Base-by-base conservation (phyloP, 768 basidiomycete species). In the Boletus reticulatus region DNA sequence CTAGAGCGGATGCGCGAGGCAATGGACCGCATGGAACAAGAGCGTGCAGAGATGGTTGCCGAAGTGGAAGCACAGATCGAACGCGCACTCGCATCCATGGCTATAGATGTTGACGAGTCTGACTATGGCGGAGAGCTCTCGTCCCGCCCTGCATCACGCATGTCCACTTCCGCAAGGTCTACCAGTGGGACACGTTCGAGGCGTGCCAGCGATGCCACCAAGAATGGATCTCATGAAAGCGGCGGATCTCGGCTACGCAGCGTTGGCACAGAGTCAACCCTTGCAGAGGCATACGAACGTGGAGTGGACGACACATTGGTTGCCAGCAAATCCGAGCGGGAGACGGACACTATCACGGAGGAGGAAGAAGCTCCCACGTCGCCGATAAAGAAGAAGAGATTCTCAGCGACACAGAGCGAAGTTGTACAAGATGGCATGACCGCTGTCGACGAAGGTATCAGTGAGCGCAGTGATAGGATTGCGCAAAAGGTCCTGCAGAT, bases 51-150 rank as follows among this genome's bases (percentile, higher is more conserved):
- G 65, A 91, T 92, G 92, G 87, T 94, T 41, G 90, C 89, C n/a
- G 92, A 94, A 73, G 91, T 94, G 22, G 92, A 94, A 67, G 89
- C 88, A 27, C 92, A 94, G 75, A 94, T 94, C 63, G 92, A 93
- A 71, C 81, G 88, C 53, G 92, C 92, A 1, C 78, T 94, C 48
- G 87, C 83, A 27, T 88, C 88, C 24, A 92, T 94, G 90, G 85
- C 87, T 24, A 87, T 92, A 56, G 88, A 86, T 60, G 77, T 88
- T 50, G 70, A 71, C 5, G 88, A 89, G 51, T 90, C 88, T 17
- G 90, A 92, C 62, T 88, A 88, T 53, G 79, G 79, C 42, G 71
- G 70, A 9, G 70, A 72, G 9, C 56, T 71, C n/a, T 81, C 81
- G 59, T 88, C 88, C 37, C 81, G 87, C 48, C 84, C 88, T 24